Evolutionary conservation across 163 green algal species (phyloP).

Genomic region (Scenedesmus sp.): DNA sequence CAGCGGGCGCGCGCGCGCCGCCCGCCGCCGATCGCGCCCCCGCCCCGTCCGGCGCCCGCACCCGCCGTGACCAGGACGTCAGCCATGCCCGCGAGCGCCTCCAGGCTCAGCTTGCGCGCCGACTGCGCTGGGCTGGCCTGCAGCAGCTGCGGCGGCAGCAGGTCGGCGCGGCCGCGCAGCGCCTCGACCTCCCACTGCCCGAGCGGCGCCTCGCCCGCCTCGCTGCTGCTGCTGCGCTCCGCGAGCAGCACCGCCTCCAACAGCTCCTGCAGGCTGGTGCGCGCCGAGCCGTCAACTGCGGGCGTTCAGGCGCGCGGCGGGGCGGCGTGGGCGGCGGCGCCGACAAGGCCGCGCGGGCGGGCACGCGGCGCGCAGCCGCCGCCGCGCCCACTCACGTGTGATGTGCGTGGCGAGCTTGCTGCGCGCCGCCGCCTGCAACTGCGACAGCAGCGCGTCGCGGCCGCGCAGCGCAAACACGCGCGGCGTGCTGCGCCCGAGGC

Average conservation of each 20-base stretch:
- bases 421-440: constrained; percentile 56
- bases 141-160: constrained; percentile 45
- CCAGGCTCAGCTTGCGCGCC: constrained; percentile 17
- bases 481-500: constrained; percentile 52
- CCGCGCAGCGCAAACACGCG: constrained; percentile 64
- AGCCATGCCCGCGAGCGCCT: constrained; percentile 39
- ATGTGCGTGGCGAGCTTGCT: constrained; percentile 68
- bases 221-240: constrained; percentile 61
- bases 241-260: constrained; percentile 60
- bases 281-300: constrained; percentile 49
- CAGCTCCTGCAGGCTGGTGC: constrained; percentile 50
- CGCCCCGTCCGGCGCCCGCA: background rate
- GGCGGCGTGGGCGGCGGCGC: background rate
- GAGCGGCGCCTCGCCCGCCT: constrained; percentile 62
- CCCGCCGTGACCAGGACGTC: constrained; percentile 29
- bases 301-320: background rate
- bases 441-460: constrained; percentile 58
- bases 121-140: constrained; percentile 21
- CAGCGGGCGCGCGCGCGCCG: no score
- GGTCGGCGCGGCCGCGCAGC: constrained; percentile 47
- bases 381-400: constrained; percentile 47
- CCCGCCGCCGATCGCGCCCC: no score
- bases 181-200: constrained; percentile 74
- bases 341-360: background rate
- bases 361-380: background rate